A percentile compares a stretch with the other conserved stretches of the same genome.
phyloP scores from a whole-genome alignment of 2,329 filamentous ascomycete species.

The Penicillium sp. region DNA sequence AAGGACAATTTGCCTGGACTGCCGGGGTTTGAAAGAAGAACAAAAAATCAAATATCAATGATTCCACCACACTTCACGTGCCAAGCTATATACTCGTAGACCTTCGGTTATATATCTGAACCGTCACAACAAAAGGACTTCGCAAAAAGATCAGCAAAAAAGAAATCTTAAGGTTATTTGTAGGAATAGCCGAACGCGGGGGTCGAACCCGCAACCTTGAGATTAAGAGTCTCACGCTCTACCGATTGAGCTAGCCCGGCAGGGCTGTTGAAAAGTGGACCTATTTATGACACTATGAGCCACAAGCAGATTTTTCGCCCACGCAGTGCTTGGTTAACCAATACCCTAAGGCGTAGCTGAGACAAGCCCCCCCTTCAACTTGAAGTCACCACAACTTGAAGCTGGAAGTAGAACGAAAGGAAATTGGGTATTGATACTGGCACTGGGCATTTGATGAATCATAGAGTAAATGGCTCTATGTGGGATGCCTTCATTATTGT shows the following conservation, averaged over 20 bases:
- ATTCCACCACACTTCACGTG: too few species aligned
- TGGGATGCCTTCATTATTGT: too few species aligned
- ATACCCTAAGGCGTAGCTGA: constrained; percentile 25
- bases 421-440: too few species aligned
- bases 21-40: too few species aligned
- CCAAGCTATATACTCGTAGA: too few species aligned
- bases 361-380: constrained; percentile 56
- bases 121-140: not conserved
- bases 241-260: constrained; percentile 57
- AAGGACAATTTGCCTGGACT: too few species aligned
- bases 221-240: constrained; percentile 57
- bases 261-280: constrained; percentile 14
- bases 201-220: constrained; percentile 48
- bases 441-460: too few species aligned
- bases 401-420: too few species aligned
- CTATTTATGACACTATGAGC: not conserved
- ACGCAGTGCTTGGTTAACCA: not conserved
- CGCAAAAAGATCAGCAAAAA: constrained; percentile 14
- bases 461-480: too few species aligned
- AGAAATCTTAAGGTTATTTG: constrained; percentile 24
- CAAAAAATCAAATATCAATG: too few species aligned
- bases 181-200: constrained; percentile 44
- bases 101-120: too few species aligned
- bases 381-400: too few species aligned
- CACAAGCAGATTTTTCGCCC: not conserved